phyloP scores from a whole-genome alignment of 1,139 yeast genomes.

The Suhomyces atakaporum region DNA sequence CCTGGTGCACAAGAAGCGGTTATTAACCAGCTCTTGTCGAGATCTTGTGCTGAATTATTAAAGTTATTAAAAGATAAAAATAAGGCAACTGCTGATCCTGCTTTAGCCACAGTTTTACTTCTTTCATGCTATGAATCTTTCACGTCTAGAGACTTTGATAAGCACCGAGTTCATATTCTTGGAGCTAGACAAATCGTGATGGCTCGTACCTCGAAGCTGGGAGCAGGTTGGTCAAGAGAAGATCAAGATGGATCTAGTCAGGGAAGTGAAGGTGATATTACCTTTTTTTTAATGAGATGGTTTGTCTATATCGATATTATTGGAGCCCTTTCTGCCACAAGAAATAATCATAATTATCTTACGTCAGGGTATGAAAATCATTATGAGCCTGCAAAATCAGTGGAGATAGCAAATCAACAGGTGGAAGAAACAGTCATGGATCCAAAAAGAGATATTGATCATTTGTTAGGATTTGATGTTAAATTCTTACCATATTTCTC shows the following conservation, averaged over 20 bases:
- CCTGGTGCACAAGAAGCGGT: conserved; percentile 37
- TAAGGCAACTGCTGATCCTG: conserved; percentile 63
- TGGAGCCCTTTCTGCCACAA: conserved; percentile 55
- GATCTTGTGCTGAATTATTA: conserved; percentile 61
- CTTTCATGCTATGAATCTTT: conserved; percentile 67
- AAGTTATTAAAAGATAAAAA: conserved; percentile 50
- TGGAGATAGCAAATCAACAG: conserved; percentile 16
- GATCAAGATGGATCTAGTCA: conserved; percentile 1
- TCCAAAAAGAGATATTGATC: conserved; percentile 53
- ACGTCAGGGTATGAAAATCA: conserved; percentile 13
- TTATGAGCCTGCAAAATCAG: conserved; percentile 22
- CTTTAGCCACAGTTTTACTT: conserved; percentile 63
- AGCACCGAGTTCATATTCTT: conserved; percentile 65
- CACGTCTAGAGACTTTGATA: conserved; percentile 46
- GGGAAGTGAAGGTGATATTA: conserved; percentile 40
- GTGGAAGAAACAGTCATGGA: conserved; percentile 15
- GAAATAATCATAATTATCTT: conserved; percentile 31
- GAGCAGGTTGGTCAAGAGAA: conserved; percentile 1
- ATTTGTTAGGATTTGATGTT: conserved; percentile 60
- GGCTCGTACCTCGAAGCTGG: conserved; percentile 39
- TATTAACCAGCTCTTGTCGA: conserved; percentile 51
- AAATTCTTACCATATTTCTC: conserved; percentile 53
- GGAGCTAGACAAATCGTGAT: conserved; percentile 71
- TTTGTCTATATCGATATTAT: conserved; percentile 71
- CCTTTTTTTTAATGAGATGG: conserved; percentile 69